Base-by-base conservation (phyloP, 73 alveolate genomes). In the Vitrella brassicaformis region DNA sequence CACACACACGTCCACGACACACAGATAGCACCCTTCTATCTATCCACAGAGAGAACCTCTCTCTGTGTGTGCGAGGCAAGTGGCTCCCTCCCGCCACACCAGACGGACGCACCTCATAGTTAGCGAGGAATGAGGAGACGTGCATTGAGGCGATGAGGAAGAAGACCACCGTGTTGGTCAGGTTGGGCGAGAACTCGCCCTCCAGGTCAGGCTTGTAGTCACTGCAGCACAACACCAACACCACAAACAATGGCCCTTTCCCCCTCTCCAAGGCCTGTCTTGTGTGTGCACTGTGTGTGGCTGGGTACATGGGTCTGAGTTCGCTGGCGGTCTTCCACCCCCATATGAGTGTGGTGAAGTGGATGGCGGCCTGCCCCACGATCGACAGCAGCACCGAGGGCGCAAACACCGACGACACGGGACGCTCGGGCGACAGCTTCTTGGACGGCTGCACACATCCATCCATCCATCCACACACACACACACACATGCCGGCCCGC, bases 181-280 rank as follows among this genome's bases (percentile, higher is more conserved):
- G 81, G 75, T 92, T 90, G 9, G 98, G 98, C 71, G 86, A 89
- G 78, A 93, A 93, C 67, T 93, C 94, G 45, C 93, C 92, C 80
- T 94, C 28, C 89, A 93, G 31, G 74, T 84, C 47, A 78, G 68
- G 79, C 81, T 80, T 71, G 75, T 14, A 39, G 56, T 39, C 56
- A 39, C 56, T 39, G 56, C 94, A 86, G 69, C 90, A 8, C n/a
- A n/a, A n/a, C n/a, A n/a, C n/a, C n/a, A n/a, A n/a, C n/a, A n/a
- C n/a, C n/a, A n/a, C n/a, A n/a, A n/a, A n/a, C n/a, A n/a, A n/a
- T n/a, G n/a, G n/a, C n/a, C n/a, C n/a, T n/a, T 0, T 22, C 19
- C 19, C 10, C 72, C 85, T 79, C 31, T 68, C 86, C 31, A 76
- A 85, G 87, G 67, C 80, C n/a, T n/a, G n/a, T n/a, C n/a, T n/a